These are phyloP conservation scores for Blastobotrys attinorum DNA, from an alignment of 805 yeast species.

Conservation along the genomic window DNA sequence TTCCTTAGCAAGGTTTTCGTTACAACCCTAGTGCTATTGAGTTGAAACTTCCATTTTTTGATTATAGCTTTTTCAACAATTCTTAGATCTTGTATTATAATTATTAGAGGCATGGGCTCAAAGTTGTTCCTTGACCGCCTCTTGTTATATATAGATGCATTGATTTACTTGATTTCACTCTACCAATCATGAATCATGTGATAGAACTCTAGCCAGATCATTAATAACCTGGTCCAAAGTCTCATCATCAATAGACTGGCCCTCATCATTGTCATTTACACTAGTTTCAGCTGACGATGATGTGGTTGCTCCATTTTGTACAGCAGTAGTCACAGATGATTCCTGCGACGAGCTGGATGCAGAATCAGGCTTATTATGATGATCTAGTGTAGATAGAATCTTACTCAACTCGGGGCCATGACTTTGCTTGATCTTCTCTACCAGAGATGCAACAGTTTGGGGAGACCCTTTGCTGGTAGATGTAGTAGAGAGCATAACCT, in stretches of 20 bases:
- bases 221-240: slow-evolving; percentile 1
- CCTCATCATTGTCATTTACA: background rate
- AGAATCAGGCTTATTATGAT: background rate
- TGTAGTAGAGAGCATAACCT: slow-evolving; percentile 27
- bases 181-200: background rate
- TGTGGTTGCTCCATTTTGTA: background rate
- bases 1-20: background rate
- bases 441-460: slow-evolving; percentile 13
- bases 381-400: slow-evolving; percentile 4
- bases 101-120: background rate
- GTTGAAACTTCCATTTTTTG: too few relatives aligned
- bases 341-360: background rate
- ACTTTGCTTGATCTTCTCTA: slow-evolving; percentile 12
- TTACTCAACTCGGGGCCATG: slow-evolving; percentile 13
- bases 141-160: background rate
- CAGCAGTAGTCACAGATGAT: background rate
- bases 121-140: background rate
- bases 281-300: background rate
- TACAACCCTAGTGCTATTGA: background rate
- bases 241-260: slow-evolving; percentile 5
- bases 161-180: background rate
- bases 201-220: slow-evolving; percentile 3
- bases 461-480: too few relatives aligned
- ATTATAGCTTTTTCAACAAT: background rate
- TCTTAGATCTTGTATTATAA: background rate